Conservation (phyloP, 2,329 filamentous ascomycete genomes). For the Ascochyta lentis region DNA sequence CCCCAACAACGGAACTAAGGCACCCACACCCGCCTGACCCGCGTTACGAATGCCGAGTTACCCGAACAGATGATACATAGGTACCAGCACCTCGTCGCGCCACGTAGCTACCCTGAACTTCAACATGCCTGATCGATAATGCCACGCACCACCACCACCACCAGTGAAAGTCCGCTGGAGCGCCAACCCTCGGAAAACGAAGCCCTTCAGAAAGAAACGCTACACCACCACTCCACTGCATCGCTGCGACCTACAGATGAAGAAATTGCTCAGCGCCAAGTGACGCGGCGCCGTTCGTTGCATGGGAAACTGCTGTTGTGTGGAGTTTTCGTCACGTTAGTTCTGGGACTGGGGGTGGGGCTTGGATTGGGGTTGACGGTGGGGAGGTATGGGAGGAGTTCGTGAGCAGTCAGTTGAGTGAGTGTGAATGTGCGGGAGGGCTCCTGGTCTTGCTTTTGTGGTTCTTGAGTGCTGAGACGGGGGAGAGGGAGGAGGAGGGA, state of each 20-base stretch:
- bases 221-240: conserved; percentile 6
- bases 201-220: conserved; percentile 3
- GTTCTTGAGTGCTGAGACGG: no score
- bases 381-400: conserved; percentile 20
- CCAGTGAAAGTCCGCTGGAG: not conserved
- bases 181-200: no score
- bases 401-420: no score
- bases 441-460: no score
- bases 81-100: not conserved
- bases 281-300: not conserved
- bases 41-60: conserved; percentile 12
- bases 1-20: conserved; percentile 14
- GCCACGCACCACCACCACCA: not conserved
- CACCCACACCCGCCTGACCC: conserved; percentile 5
- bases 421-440: not conserved
- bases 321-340: conserved; percentile 26
- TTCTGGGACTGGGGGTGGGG: conserved; percentile 60
- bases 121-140: not conserved
- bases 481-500: no score
- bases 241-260: not conserved
- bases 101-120: no score
- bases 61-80: conserved; percentile 6
- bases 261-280: not conserved
- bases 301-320: conserved; percentile 36
- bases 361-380: conserved; percentile 62